Percentiles rank a stretch among this genome's conserved stretches.
Evolutionary conservation across 2,329 filamentous ascomycete genomes (phyloP).

Genomic region (Hirsutella thompsonii): DNA sequence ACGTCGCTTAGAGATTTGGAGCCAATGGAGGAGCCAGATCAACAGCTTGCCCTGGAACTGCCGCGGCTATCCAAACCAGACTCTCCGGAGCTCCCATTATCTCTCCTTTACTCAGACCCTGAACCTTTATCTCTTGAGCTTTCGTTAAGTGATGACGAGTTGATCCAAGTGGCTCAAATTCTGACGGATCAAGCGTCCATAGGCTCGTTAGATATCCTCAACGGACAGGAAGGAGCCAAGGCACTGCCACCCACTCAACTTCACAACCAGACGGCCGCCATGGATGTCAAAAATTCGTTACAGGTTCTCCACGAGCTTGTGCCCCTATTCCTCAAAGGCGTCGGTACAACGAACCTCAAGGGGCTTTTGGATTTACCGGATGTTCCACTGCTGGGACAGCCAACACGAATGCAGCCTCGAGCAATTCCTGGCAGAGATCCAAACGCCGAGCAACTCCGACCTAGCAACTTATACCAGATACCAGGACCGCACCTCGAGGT

Average conservation of each 20-base stretch:
- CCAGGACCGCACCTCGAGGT: slow-evolving; percentile 60
- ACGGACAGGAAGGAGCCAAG: slow-evolving; percentile 9
- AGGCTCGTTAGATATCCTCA: slow-evolving; percentile 27
- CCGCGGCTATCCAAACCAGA: slow-evolving; percentile 35
- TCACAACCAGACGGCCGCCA: slow-evolving; percentile 27
- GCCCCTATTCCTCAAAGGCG: slow-evolving; percentile 28
- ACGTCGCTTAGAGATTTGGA: slow-evolving; percentile 38
- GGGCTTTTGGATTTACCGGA: slow-evolving; percentile 45
- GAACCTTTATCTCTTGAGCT: slow-evolving; percentile 37
- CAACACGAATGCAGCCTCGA: slow-evolving; percentile 37
- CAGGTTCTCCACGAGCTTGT: slow-evolving; percentile 32
- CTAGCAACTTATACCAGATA: slow-evolving; percentile 47
- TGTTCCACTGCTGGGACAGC: slow-evolving; percentile 38
- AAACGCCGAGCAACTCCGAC: slow-evolving; percentile 31
- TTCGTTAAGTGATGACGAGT: slow-evolving; percentile 41
- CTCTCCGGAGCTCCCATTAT: slow-evolving; percentile 34
- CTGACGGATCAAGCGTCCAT: slow-evolving; percentile 57
- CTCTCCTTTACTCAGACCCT: slow-evolving; percentile 45
- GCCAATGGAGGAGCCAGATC: slow-evolving; percentile 29
- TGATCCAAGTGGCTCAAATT: slow-evolving; percentile 55
- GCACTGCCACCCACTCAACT: slow-evolving; percentile 15
- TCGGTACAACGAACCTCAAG: slow-evolving; percentile 26
- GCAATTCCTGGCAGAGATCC: slow-evolving; percentile 27
- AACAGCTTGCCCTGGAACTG: slow-evolving; percentile 34
- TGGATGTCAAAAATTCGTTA: slow-evolving; percentile 32